A percentile compares a stretch with the other conserved stretches of the same genome.
phyloP scores from a whole-genome alignment of 495 filamentous ascomycete species.

The Coniosporium apollinis region DNA sequence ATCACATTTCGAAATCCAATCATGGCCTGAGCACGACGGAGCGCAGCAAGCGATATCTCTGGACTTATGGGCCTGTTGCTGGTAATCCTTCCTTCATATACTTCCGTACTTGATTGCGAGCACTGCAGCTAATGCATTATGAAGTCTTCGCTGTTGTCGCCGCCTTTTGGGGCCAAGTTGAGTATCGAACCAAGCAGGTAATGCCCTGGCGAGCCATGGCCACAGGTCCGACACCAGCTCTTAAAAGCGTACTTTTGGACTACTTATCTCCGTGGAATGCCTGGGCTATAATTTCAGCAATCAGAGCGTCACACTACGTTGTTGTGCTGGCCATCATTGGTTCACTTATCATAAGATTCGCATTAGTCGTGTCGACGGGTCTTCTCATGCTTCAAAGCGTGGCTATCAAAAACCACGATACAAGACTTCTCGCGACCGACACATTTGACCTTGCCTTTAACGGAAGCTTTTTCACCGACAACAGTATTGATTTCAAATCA shows the following conservation, averaged over 20 bases:
- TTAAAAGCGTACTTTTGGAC: background rate
- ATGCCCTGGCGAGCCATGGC: background rate
- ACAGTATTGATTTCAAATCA: background rate
- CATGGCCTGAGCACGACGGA: background rate
- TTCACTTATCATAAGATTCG: background rate
- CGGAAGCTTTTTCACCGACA: too few species aligned
- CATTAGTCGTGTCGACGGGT: background rate
- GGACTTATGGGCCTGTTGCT: background rate
- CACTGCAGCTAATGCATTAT: background rate
- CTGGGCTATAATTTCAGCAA: background rate
- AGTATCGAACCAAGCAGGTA: background rate
- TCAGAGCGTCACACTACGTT: background rate
- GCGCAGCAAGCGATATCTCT: background rate
- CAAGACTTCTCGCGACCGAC: background rate
- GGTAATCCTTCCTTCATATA: background rate
- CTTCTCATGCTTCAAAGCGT: background rate
- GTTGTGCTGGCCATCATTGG: background rate
- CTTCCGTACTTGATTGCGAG: background rate
- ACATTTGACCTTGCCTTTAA: background rate
- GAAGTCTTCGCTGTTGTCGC: background rate
- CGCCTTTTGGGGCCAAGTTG: background rate
- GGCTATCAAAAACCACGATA: background rate
- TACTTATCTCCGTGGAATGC: background rate
- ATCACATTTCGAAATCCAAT: background rate
- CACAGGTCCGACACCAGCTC: background rate